phyloP scores from a whole-genome alignment of 2,329 filamentous ascomycete species.

The Colletotrichum neosansevieriae region DNA sequence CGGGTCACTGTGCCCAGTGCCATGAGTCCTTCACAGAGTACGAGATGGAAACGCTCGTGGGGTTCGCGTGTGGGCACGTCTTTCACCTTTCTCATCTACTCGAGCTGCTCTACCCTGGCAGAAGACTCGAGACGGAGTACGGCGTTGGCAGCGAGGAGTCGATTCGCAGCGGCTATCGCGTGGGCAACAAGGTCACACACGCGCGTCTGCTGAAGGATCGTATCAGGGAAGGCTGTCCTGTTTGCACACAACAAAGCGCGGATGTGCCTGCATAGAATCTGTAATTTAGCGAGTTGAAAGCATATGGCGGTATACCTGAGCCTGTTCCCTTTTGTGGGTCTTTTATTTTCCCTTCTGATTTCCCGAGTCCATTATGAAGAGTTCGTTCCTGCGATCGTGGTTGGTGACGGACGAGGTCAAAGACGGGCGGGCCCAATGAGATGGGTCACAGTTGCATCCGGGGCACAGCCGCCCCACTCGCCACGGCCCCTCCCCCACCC shows the following conservation, averaged over 20 bases:
- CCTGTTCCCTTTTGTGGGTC: constrained; percentile 21
- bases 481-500: too few relatives aligned
- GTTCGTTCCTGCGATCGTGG: too few relatives aligned
- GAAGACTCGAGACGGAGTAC: constrained; percentile 60
- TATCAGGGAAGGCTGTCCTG: constrained; percentile 73
- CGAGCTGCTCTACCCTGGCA: constrained; percentile 60
- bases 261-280: constrained; percentile 16
- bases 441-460: too few relatives aligned
- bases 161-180: constrained; percentile 67
- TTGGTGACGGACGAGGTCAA: too few relatives aligned
- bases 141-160: constrained; percentile 56
- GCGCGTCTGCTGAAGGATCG: constrained; percentile 82
- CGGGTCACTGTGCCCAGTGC: constrained; percentile 72
- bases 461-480: too few relatives aligned
- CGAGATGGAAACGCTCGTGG: constrained; percentile 79
- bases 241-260: constrained; percentile 55
- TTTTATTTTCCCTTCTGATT: too few relatives aligned
- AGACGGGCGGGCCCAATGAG: too few relatives aligned
- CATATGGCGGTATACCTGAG: constrained; percentile 29
- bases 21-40: constrained; percentile 67
- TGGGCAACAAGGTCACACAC: constrained; percentile 89
- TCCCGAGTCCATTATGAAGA: too few relatives aligned
- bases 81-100: constrained; percentile 83
- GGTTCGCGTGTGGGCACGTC: constrained; percentile 85
- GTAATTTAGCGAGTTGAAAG: constrained; percentile 12